These are phyloP conservation scores for Uncinocarpus reesii DNA, from an alignment of 2,329 filamentous ascomycete species.

Conservation along the genomic window DNA sequence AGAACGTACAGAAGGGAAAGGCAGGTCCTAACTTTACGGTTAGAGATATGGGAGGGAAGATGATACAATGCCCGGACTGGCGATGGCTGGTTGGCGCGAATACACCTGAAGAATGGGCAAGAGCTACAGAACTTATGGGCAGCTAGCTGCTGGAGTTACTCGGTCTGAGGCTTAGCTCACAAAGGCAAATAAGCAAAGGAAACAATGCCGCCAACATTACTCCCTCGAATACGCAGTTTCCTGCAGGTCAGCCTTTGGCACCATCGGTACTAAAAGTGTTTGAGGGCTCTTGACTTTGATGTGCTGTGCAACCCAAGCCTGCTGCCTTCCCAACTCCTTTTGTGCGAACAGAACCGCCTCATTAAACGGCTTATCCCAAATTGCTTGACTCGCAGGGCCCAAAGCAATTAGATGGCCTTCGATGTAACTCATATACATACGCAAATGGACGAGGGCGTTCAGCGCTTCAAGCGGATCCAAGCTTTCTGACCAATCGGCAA, in stretches of 20 bases:
- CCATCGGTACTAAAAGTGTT: conserved; percentile 28
- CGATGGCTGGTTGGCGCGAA: conserved; percentile 21
- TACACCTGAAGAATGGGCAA: conserved; percentile 34
- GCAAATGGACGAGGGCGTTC: conserved; percentile 20
- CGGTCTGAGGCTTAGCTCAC: background rate
- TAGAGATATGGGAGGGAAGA: conserved; percentile 16
- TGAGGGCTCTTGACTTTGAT: conserved; percentile 28
- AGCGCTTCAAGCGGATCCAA: conserved; percentile 24
- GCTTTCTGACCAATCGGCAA: conserved; percentile 18
- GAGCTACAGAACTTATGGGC: background rate
- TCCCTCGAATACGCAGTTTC: background rate
- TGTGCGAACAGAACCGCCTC: conserved; percentile 21
- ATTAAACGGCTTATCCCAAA: conserved; percentile 30
- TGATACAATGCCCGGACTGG: conserved; percentile 13
- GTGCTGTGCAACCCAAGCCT: conserved; percentile 28
- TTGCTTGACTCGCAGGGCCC: conserved; percentile 24
- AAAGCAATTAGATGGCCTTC: conserved; percentile 24
- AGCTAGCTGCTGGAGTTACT: background rate
- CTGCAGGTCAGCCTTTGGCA: background rate
- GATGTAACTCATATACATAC: conserved; percentile 28
- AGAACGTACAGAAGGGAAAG: conserved; percentile 17
- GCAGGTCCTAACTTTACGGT: conserved; percentile 18
- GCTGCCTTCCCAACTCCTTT: conserved; percentile 21
- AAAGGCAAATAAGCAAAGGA: background rate
- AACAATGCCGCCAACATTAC: background rate